Evolutionary conservation across 495 filamentous ascomycete species (phyloP).

Genomic region (Trichoderma gamsii): DNA sequence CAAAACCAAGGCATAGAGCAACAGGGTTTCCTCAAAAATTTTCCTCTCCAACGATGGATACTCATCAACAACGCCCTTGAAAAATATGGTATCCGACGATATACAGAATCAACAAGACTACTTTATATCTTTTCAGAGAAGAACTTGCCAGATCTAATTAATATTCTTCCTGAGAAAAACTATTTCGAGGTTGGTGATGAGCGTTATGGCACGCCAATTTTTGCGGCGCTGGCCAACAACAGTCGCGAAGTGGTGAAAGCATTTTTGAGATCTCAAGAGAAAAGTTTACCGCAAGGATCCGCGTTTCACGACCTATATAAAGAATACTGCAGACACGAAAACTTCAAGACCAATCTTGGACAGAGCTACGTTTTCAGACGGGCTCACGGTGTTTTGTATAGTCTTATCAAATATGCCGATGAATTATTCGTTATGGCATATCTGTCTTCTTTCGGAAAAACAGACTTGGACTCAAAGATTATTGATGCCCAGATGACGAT

Average conservation of each 20-base stretch:
- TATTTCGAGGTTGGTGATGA: constrained; percentile 30
- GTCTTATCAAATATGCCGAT: background rate
- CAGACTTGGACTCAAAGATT: background rate
- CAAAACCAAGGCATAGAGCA: constrained; percentile 30
- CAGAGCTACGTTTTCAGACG: background rate
- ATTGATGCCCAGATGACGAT: background rate
- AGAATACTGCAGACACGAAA: background rate
- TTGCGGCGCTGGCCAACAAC: constrained; percentile 36
- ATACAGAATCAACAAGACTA: constrained; percentile 32
- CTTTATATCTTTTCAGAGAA: constrained; percentile 45
- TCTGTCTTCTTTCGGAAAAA: background rate
- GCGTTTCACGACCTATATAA: background rate
- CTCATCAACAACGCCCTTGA: constrained; percentile 30
- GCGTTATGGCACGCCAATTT: constrained; percentile 37
- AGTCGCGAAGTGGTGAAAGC: constrained; percentile 24
- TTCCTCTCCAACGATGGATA: constrained; percentile 34
- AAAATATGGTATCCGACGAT: constrained; percentile 21
- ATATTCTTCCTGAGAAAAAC: constrained; percentile 18
- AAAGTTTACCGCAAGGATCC: background rate
- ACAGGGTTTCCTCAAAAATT: constrained; percentile 30
- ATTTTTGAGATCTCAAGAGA: constrained; percentile 22
- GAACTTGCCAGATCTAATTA: constrained; percentile 36
- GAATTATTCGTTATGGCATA: background rate
- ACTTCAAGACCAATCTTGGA: background rate
- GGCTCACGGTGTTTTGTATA: background rate